Evolutionary conservation across 768 basidiomycete species (phyloP), one percentile per base, ranked within the genome.

Genomic region (Podaxis mareebaensis): DNA sequence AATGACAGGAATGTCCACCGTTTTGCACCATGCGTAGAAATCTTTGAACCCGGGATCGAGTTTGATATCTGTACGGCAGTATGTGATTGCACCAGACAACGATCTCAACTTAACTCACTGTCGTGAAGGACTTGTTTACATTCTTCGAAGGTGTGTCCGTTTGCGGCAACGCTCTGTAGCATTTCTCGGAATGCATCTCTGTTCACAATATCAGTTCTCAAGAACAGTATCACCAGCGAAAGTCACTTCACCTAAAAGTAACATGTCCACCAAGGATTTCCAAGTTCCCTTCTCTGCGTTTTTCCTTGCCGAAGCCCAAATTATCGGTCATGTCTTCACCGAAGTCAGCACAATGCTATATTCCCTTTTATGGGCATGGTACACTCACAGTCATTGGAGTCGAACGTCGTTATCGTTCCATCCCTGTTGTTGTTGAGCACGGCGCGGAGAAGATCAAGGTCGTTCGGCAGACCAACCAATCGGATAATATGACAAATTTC

Each of bases 151-250:
- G 87, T 85, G 68, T 92, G 86, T 2, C 89, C 90, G 40, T 89
- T 89, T 55, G 77, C 82, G 0, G 83, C 78, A 4, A 98, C 86
- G 68, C 92, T 95, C 53, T 86, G 78, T 15, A 99, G 76, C 94
- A 96, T 96, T 69, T 87, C 84, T 38, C 84, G 81, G 77, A 99
- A 99, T 0, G 85, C 88, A 77, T 99, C 96, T 71, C 94, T 94
- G 72, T 36, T 59, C 53, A 20, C 48, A 11, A 40, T 40, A 38
- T 22, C 48, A 54, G 33, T 54, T n/a, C 24, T 33, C 40, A 46
- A 44, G 48, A 56, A 54, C 20, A 15, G 22, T 20, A 56, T 22
- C 22, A 38, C 44, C n/a, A 26, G 28, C 10, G 58, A 78, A 30
- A 39, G 53, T 3, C 13, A 20, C 44, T 71, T 67, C 67, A 83